These are phyloP conservation scores for Paramecium octaurelia DNA, from an alignment of 73 alveolate species.

Conservation along the genomic window DNA sequence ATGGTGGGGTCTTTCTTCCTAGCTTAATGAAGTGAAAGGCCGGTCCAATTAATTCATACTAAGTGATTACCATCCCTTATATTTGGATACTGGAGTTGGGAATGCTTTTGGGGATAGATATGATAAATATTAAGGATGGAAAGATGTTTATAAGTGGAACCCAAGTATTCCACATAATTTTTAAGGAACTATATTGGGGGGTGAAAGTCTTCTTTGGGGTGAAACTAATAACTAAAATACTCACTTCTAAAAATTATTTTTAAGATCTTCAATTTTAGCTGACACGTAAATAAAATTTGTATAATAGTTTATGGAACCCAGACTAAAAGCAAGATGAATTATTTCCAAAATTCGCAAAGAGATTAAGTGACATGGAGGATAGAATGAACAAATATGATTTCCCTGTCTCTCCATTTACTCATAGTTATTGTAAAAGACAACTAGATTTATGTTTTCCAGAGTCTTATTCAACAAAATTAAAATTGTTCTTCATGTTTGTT, in stretches of 20 bases:
- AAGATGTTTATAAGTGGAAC: constrained; percentile 37
- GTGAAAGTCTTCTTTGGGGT: constrained; percentile 56
- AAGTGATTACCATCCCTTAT: constrained; percentile 25
- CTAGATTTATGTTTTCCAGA: not conserved
- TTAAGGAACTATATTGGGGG: constrained; percentile 49
- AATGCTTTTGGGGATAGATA: constrained; percentile 54
- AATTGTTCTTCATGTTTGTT: too few species aligned
- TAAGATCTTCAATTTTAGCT: constrained; percentile 45
- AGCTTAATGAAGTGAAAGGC: not conserved
- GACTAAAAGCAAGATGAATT: not conserved
- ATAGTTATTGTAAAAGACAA: constrained; percentile 18
- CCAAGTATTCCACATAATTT: constrained; percentile 22
- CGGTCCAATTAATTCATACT: not conserved
- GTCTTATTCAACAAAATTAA: not conserved
- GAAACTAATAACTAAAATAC: constrained; percentile 55
- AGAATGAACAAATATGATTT: constrained; percentile 2
- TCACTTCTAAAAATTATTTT: constrained; percentile 16
- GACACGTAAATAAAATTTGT: not conserved
- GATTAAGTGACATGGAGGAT: constrained; percentile 34
- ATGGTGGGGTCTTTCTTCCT: constrained; percentile 61
- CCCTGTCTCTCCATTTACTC: constrained; percentile 16
- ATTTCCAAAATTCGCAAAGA: not conserved
- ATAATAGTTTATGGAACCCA: constrained; percentile 44
- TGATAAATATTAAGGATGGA: constrained; percentile 32
- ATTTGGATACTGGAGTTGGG: constrained; percentile 57